Percentiles rank a stretch among this genome's conserved stretches.
These are phyloP conservation scores for Exophiala xenobiotica DNA, from an alignment of 2,329 filamentous ascomycete species.

Conservation along the genomic window DNA sequence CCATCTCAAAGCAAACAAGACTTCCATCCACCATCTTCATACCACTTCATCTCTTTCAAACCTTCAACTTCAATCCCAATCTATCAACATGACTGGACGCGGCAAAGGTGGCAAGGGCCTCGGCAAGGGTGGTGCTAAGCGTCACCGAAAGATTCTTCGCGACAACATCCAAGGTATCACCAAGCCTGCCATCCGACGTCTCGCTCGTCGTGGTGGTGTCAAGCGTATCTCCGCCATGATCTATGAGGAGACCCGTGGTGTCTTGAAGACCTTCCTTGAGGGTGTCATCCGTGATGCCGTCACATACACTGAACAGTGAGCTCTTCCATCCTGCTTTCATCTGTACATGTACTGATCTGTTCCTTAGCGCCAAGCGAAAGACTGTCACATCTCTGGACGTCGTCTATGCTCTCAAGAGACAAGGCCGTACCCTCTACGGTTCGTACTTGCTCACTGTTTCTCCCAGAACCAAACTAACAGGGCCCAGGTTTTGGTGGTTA, in stretches of 20 bases:
- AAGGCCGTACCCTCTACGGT: slow-evolving; percentile 76
- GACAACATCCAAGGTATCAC: slow-evolving; percentile 99
- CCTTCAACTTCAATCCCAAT: slow-evolving; percentile 34
- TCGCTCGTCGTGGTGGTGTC: slow-evolving; percentile 98
- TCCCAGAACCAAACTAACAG: background rate
- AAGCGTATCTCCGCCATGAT: slow-evolving; percentile 98
- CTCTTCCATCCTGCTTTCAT: slow-evolving; percentile 47
- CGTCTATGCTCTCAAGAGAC: slow-evolving; percentile 63
- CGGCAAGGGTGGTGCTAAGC: slow-evolving; percentile 97
- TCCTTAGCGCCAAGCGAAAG: slow-evolving; percentile 62
- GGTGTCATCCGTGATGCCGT: slow-evolving; percentile 76
- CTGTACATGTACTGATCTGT: slow-evolving; percentile 70
- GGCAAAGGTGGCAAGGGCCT: slow-evolving; percentile 97
- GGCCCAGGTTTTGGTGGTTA: slow-evolving; percentile 67
- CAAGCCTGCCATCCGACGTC: slow-evolving; percentile 97
- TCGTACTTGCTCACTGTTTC: slow-evolving; percentile 36
- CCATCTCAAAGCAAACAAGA: slow-evolving; percentile 12
- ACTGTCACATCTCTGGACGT: slow-evolving; percentile 58
- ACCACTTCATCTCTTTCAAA: slow-evolving; percentile 14
- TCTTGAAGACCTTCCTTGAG: slow-evolving; percentile 79
- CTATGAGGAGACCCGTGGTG: slow-evolving; percentile 80
- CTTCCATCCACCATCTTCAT: slow-evolving; percentile 13
- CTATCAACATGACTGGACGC: slow-evolving; percentile 60
- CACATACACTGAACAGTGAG: slow-evolving; percentile 75
- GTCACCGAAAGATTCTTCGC: slow-evolving; percentile 97